phyloP scores from a whole-genome alignment of 2,329 filamentous ascomycete species.

The Neurospora crassa region DNA sequence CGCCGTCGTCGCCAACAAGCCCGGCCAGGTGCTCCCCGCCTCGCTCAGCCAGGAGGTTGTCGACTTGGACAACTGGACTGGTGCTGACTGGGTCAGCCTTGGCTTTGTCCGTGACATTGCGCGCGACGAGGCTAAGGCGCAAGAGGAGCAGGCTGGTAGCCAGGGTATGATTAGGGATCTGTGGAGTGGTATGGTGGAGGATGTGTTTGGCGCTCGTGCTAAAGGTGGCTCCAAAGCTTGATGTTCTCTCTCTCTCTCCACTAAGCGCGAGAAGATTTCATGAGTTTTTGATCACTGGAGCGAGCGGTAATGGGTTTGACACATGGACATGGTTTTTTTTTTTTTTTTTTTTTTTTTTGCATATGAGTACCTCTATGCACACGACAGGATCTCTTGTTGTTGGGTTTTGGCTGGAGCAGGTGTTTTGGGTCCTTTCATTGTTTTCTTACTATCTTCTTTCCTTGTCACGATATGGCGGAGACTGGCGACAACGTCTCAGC shows the following conservation, averaged over 20 bases:
- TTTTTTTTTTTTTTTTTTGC: background rate
- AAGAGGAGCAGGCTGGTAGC: slow-evolving; percentile 20
- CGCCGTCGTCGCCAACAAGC: slow-evolving; percentile 47
- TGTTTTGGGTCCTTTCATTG: background rate
- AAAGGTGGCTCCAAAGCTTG: background rate
- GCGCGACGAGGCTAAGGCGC: slow-evolving; percentile 25
- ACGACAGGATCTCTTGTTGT: background rate
- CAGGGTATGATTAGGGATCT: slow-evolving; percentile 43
- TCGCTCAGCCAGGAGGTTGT: slow-evolving; percentile 46
- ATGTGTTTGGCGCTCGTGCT: slow-evolving; percentile 24
- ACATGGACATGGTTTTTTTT: background rate
- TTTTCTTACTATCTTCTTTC: background rate
- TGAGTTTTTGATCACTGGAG: background rate
- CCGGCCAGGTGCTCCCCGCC: slow-evolving; percentile 40
- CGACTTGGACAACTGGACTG: slow-evolving; percentile 28
- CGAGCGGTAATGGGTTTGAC: background rate
- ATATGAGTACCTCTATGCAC: background rate
- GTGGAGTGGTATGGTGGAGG: slow-evolving; percentile 48
- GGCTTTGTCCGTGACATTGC: slow-evolving; percentile 43
- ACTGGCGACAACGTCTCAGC: background rate
- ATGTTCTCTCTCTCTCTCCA: background rate
- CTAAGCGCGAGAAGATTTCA: background rate
- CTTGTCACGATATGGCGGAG: background rate
- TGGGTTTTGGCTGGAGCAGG: background rate
- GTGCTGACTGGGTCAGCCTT: slow-evolving; percentile 45